Evolutionary conservation across 768 basidiomycete genomes (phyloP).

Genomic region (Podaxis carcinomalis): DNA sequence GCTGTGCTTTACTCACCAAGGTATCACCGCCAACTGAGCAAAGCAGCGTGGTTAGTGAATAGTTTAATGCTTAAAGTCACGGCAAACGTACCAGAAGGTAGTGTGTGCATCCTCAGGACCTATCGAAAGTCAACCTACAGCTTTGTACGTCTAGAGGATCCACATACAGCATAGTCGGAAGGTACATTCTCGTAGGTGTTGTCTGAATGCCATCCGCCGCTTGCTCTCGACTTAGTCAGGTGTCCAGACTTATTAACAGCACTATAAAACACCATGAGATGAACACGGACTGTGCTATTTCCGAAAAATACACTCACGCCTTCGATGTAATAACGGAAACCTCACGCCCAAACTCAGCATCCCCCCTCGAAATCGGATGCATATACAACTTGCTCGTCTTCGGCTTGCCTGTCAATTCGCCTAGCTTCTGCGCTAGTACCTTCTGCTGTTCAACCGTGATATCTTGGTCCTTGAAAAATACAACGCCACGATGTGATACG

Average conservation of each 20-base stretch:
- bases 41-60: not conserved
- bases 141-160: not conserved
- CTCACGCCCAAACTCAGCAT: constrained; percentile 47
- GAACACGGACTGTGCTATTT: not conserved
- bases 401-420: constrained; percentile 37
- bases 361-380: constrained; percentile 51
- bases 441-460: constrained; percentile 46
- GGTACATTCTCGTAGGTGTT: constrained; percentile 60
- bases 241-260: constrained; percentile 35
- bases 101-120: constrained; percentile 37
- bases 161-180: constrained; percentile 48
- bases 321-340: constrained; percentile 47
- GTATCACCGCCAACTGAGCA: not conserved
- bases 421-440: constrained; percentile 41
- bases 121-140: not conserved
- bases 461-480: constrained; percentile 60
- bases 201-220: constrained; percentile 49
- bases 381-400: constrained; percentile 41
- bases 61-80: not conserved
- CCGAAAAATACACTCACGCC: constrained; percentile 23
- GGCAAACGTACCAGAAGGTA: constrained; percentile 27
- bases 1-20: not conserved
- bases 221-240: constrained; percentile 29
- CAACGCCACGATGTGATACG: constrained; percentile 54
- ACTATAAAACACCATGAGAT: constrained; percentile 14